Conservation (phyloP, 2,329 filamentous ascomycete genomes). For the Beauveria brongniartii region DNA sequence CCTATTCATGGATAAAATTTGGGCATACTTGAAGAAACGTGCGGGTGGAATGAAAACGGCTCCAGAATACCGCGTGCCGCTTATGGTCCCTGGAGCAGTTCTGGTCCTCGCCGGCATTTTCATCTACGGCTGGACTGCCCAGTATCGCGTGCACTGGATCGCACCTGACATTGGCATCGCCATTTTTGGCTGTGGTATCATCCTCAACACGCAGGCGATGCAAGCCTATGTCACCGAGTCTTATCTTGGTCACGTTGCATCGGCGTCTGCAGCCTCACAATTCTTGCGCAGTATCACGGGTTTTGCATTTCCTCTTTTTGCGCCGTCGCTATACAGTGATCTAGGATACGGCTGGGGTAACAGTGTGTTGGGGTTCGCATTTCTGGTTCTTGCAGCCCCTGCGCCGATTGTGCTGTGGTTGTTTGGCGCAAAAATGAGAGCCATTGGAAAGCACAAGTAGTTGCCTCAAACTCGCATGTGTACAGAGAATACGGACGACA, state of each 20-base stretch:
- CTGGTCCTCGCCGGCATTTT: slow-evolving; percentile 29
- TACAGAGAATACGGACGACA: neutral
- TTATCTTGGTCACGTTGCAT: slow-evolving; percentile 12
- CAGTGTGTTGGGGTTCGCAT: slow-evolving; percentile 4
- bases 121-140: slow-evolving; percentile 36
- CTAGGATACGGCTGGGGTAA: slow-evolving; percentile 17
- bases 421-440: slow-evolving; percentile 6
- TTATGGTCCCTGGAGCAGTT: slow-evolving; percentile 44
- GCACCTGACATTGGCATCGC: slow-evolving; percentile 48
- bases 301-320: slow-evolving; percentile 17
- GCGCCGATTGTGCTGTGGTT: slow-evolving; percentile 4
- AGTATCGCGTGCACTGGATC: slow-evolving; percentile 45
- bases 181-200: slow-evolving; percentile 45
- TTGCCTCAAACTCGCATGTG: neutral
- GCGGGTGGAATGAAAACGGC: slow-evolving; percentile 13
- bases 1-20: slow-evolving; percentile 30
- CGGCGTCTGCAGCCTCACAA: slow-evolving; percentile 15
- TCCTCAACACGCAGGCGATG: slow-evolving; percentile 44
- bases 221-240: slow-evolving; percentile 36
- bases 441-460: neutral
- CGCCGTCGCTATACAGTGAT: slow-evolving; percentile 14
- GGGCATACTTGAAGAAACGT: slow-evolving; percentile 16
- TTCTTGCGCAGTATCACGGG: slow-evolving; percentile 16
- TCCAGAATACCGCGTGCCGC: slow-evolving; percentile 42
- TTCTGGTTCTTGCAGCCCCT: neutral